Conservation (phyloP, 2,329 filamentous ascomycete species). For the Botryotinia convoluta region DNA sequence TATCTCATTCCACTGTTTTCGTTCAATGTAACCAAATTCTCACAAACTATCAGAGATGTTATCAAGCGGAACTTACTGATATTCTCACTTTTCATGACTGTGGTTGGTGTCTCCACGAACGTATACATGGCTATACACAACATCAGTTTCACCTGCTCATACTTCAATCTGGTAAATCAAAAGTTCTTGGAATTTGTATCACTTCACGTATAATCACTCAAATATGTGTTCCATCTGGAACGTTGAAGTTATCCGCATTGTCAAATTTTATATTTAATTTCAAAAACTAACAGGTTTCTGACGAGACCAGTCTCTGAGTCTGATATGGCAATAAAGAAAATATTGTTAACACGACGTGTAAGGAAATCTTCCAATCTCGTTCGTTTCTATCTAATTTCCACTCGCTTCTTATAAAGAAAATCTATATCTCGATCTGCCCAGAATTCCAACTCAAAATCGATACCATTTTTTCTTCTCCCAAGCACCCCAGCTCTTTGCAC, state of each 20-base stretch:
- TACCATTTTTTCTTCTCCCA: neutral
- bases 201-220: neutral
- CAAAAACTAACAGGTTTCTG: neutral
- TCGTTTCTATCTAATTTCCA: neutral
- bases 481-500: neutral
- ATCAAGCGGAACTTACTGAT: neutral
- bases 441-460: neutral
- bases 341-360: neutral
- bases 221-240: neutral
- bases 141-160: neutral
- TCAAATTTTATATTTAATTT: neutral
- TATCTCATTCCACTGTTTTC: neutral
- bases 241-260: neutral
- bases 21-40: neutral
- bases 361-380: neutral
- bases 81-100: neutral
- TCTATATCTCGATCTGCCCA: neutral
- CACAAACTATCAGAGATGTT: too few relatives aligned
- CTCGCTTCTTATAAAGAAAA: neutral
- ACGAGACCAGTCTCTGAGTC: neutral
- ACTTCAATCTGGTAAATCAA: neutral
- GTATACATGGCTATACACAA: neutral
- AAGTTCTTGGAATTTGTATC: neutral
- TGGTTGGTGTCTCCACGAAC: neutral
- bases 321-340: neutral